Evolutionary conservation across 2,329 filamentous ascomycete species (phyloP).

Genomic region (Fusarium decemcellulare): DNA sequence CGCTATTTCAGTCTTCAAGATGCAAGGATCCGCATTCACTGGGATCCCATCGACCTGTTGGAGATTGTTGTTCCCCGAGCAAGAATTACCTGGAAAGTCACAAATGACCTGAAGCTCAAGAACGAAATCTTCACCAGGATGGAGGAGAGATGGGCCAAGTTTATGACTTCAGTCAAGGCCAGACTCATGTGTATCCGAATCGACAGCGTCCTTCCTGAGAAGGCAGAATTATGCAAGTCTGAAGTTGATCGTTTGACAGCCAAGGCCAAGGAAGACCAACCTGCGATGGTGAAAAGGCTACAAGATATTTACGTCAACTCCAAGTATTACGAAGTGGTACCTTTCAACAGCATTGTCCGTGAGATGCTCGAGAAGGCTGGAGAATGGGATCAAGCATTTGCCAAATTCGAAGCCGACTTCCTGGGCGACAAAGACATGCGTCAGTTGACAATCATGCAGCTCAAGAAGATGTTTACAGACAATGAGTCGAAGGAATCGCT

Average conservation of each 20-base stretch:
- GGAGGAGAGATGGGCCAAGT: slow-evolving; percentile 86
- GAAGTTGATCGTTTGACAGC: slow-evolving; percentile 85
- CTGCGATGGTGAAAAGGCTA: slow-evolving; percentile 79
- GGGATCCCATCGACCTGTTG: slow-evolving; percentile 91
- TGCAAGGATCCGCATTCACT: slow-evolving; percentile 89
- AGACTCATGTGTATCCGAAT: slow-evolving; percentile 91
- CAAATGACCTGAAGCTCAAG: slow-evolving; percentile 91
- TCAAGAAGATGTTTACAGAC: slow-evolving; percentile 96
- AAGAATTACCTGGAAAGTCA: slow-evolving; percentile 97
- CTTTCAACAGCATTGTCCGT: slow-evolving; percentile 89
- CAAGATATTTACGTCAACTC: slow-evolving; percentile 94
- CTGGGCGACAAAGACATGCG: slow-evolving; percentile 98
- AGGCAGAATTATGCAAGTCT: slow-evolving; percentile 83
- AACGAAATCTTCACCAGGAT: slow-evolving; percentile 90
- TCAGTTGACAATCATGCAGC: slow-evolving; percentile 89
- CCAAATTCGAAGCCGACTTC: slow-evolving; percentile 92
- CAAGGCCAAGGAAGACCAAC: slow-evolving; percentile 87
- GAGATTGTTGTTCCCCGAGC: slow-evolving; percentile 94
- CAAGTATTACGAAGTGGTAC: slow-evolving; percentile 97
- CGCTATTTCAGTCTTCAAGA: slow-evolving; percentile 93
- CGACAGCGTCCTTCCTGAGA: slow-evolving; percentile 91
- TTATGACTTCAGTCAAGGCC: slow-evolving; percentile 88
- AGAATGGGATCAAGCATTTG: slow-evolving; percentile 93
- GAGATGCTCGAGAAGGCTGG: slow-evolving; percentile 94
- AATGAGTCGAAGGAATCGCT: slow-evolving; percentile 86